A percentile compares a stretch with the other conserved stretches of the same genome.
These are phyloP conservation scores for Ogataea hybrid DNA, from an alignment of 1,139 yeast genomes.

Conservation along the genomic window DNA sequence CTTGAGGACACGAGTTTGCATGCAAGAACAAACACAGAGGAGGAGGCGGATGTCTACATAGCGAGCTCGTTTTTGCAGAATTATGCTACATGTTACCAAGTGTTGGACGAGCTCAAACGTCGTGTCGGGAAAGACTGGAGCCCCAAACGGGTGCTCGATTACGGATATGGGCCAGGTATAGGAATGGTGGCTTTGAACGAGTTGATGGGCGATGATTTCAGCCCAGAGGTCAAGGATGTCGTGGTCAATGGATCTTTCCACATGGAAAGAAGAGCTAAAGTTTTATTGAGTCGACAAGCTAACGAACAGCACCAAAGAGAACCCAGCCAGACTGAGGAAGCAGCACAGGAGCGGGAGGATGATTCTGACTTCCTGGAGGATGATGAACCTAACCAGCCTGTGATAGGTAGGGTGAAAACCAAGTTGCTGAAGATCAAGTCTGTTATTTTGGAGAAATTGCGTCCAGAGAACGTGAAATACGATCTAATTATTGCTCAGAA, in stretches of 20 bases:
- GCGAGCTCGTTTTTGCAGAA: constrained; percentile 85
- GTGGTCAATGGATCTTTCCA: constrained; percentile 69
- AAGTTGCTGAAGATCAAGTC: constrained; percentile 53
- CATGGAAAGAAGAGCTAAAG: constrained; percentile 80
- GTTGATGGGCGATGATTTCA: constrained; percentile 61
- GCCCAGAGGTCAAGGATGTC: constrained; percentile 65
- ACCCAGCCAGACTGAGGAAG: not conserved
- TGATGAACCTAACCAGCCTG: constrained; percentile 14
- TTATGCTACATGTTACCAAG: constrained; percentile 70
- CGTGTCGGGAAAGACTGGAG: constrained; percentile 52
- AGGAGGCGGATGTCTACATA: constrained; percentile 80
- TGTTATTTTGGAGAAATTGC: constrained; percentile 46
- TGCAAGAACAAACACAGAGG: constrained; percentile 44
- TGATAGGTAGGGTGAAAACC: constrained; percentile 59
- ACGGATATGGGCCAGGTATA: constrained; percentile 91
- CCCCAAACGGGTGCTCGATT: constrained; percentile 70
- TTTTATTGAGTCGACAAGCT: constrained; percentile 67
- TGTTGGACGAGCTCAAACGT: constrained; percentile 62
- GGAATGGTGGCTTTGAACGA: constrained; percentile 90
- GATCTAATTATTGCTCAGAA: constrained; percentile 87
- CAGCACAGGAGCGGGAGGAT: constrained; percentile 12
- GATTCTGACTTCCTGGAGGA: not conserved
- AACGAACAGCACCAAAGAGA: constrained; percentile 42
- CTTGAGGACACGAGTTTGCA: constrained; percentile 52
- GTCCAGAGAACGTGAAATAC: constrained; percentile 46